phyloP scores from a whole-genome alignment of 805 yeast genomes.

The Kluyveromyces lactis region DNA sequence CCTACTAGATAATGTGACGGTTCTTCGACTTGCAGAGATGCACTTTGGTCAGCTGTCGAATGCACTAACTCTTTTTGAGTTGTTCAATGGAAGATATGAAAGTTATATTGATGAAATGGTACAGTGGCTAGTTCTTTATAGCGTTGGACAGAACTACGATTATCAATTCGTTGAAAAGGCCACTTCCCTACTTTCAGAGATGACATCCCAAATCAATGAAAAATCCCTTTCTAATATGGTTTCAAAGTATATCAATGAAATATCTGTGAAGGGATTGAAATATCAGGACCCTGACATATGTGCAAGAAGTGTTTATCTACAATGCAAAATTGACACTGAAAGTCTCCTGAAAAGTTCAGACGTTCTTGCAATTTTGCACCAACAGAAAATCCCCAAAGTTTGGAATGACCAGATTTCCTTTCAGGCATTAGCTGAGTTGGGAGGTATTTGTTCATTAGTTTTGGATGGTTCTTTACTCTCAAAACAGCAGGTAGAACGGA shows the following conservation, averaged over 20 bases:
- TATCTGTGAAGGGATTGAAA: neutral
- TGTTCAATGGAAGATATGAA: conserved; percentile 16
- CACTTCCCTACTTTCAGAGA: conserved; percentile 2
- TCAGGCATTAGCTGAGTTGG: conserved; percentile 5
- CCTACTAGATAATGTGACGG: conserved; percentile 24
- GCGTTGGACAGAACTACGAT: conserved; percentile 16
- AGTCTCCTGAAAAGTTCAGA: neutral
- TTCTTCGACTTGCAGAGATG: conserved; percentile 45
- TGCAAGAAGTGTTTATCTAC: neutral
- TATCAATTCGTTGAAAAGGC: conserved; percentile 10
- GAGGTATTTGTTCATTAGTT: conserved; percentile 8
- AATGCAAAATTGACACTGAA: neutral
- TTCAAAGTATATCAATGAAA: neutral
- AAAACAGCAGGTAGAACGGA: neutral
- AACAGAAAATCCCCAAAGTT: conserved; percentile 32
- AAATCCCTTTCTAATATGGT: neutral
- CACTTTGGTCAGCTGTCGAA: conserved; percentile 44
- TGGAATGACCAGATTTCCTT: conserved; percentile 31
- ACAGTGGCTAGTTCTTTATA: conserved; percentile 18
- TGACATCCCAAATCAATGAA: neutral
- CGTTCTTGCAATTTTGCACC: conserved; percentile 32
- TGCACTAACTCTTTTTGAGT: conserved; percentile 22
- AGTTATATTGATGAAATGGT: conserved; percentile 15
- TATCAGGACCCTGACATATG: neutral
- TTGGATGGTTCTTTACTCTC: conserved; percentile 9